Evolutionary conservation across 2,329 filamentous ascomycete genomes (phyloP), one percentile per base, ranked within the genome.

Genomic region (Trichothecium roseum): DNA sequence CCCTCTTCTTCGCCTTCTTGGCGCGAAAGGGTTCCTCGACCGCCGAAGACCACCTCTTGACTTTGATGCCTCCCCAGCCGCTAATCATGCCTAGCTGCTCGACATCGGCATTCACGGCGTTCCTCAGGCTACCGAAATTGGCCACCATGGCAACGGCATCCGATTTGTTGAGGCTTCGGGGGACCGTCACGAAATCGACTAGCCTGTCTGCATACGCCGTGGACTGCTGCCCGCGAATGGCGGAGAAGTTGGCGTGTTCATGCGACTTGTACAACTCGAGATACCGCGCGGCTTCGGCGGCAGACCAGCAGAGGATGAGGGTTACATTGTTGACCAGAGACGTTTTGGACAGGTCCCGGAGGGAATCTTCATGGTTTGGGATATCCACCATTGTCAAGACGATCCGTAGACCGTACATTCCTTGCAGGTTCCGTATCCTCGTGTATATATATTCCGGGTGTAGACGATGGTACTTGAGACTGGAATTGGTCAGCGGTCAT

Each of bases 371-470:
- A 50, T 96, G 91, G 52, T 94, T 94, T 17, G 81, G 77, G 35
- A 98, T 94, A 57, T 98, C 91, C 18, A 96, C 88, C 75, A 96
- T 87, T 15, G 81, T 79, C 33, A 98, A 71, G 18, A 98, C 63
- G 35, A 98, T 71, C 32, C 91, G 84, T 15, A 98, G 71, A 45
- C 79, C 81, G 63, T 93, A 96, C 60, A 84, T 85, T 34, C 84
- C 84, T 35, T 84, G 84, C 4, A 98, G 67, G 33, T 79, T 77
- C 35, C 83, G 81, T 46, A 98, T 93, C 38, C 91, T 82, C 17
- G 82, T 87, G 64, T 96, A 96, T 50, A 98, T 86, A 64, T 98
- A 98, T 60, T 98, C 91, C 1, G 91, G 91, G 53, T 98, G 91
- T 35, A 98, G 71, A 18, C 89, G 85, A 59, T 98, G 91, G 59